phyloP scores from a whole-genome alignment of 1,139 yeast genomes.

The Yamadazyma conglobata region DNA sequence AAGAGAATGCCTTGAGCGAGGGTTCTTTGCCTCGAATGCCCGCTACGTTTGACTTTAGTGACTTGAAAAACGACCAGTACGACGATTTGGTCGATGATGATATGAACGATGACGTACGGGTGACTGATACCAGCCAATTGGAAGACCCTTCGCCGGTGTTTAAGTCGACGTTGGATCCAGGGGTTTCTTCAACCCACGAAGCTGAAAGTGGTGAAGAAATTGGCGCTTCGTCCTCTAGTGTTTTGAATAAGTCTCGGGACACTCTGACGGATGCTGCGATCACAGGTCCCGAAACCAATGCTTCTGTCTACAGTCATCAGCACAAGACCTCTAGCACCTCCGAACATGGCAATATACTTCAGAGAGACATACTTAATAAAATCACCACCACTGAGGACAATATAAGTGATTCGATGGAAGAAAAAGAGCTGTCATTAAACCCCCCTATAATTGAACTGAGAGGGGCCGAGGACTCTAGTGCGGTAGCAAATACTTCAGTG shows the following conservation, averaged over 20 bases:
- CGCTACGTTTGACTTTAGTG: slow-evolving; percentile 58
- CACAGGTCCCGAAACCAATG: too few relatives aligned
- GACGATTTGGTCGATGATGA: slow-evolving; percentile 8
- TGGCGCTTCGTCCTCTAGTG: too few relatives aligned
- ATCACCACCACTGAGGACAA: slow-evolving; percentile 30
- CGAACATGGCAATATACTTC: slow-evolving; percentile 15
- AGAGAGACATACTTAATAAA: slow-evolving; percentile 25
- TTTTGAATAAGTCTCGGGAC: too few relatives aligned
- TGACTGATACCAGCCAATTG: slow-evolving; percentile 1
- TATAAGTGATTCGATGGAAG: slow-evolving; percentile 1
- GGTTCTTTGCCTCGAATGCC: slow-evolving; percentile 53
- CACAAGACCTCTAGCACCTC: slow-evolving; percentile 10
- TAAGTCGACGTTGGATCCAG: slow-evolving; percentile 41
- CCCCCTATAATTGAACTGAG: too few relatives aligned
- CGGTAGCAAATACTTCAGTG: background rate
- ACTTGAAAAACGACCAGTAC: slow-evolving; percentile 29
- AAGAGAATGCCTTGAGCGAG: slow-evolving; percentile 4
- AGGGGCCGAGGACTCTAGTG: too few relatives aligned
- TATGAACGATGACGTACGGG: too few relatives aligned
- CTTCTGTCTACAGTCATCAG: slow-evolving; percentile 1
- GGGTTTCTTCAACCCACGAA: too few relatives aligned
- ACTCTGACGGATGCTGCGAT: too few relatives aligned
- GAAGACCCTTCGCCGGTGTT: slow-evolving; percentile 8
- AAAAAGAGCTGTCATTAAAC: too few relatives aligned
- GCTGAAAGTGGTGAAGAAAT: too few relatives aligned